These are phyloP conservation scores for Daphne laureola DNA, from an alignment of 441 rosid genomes.

Conservation along the genomic window DNA sequence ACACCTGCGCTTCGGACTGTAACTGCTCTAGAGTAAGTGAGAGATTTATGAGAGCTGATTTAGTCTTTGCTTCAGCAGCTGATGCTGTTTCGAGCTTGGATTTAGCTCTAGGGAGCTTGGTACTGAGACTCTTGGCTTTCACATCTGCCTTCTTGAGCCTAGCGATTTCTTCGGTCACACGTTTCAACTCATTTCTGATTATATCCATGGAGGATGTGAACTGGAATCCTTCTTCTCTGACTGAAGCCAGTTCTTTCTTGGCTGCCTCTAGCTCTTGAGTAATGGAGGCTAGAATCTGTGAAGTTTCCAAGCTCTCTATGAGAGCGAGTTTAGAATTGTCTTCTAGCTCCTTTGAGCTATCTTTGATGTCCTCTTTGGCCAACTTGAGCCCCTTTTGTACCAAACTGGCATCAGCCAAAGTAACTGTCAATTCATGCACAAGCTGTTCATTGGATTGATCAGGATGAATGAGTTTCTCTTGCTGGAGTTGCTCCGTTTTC, in stretches of 20 bases:
- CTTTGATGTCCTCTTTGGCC: slow-evolving; percentile 35
- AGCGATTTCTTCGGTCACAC: slow-evolving; percentile 35
- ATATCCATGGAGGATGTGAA: slow-evolving; percentile 55
- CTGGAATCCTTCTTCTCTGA: slow-evolving; percentile 43
- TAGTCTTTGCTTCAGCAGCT: slow-evolving; percentile 42
- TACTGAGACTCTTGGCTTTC: slow-evolving; percentile 38
- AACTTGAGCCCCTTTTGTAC: slow-evolving; percentile 46
- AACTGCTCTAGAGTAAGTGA: slow-evolving; percentile 43
- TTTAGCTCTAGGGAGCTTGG: slow-evolving; percentile 62
- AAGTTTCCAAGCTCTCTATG: slow-evolving; percentile 1
- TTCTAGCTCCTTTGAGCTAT: slow-evolving; percentile 23
- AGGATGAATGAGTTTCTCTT: slow-evolving; percentile 25
- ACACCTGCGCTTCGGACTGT: slow-evolving; percentile 38
- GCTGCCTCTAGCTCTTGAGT: slow-evolving; percentile 45
- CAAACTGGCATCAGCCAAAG: slow-evolving; percentile 42
- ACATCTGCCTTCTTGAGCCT: slow-evolving; percentile 33
- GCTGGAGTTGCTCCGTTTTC: slow-evolving; percentile 17
- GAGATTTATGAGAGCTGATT: slow-evolving; percentile 34
- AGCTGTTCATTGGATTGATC: slow-evolving; percentile 32
- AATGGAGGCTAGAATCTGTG: slow-evolving; percentile 22
- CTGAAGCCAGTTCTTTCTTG: slow-evolving; percentile 42
- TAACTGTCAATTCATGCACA: slow-evolving; percentile 42
- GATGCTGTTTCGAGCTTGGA: slow-evolving; percentile 38
- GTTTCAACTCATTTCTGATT: slow-evolving; percentile 44
- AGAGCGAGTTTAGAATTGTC: slow-evolving; percentile 12